Evolutionary conservation across 2,329 filamentous ascomycete genomes (phyloP).

Genomic region (Pseudogymnoascus sp.): DNA sequence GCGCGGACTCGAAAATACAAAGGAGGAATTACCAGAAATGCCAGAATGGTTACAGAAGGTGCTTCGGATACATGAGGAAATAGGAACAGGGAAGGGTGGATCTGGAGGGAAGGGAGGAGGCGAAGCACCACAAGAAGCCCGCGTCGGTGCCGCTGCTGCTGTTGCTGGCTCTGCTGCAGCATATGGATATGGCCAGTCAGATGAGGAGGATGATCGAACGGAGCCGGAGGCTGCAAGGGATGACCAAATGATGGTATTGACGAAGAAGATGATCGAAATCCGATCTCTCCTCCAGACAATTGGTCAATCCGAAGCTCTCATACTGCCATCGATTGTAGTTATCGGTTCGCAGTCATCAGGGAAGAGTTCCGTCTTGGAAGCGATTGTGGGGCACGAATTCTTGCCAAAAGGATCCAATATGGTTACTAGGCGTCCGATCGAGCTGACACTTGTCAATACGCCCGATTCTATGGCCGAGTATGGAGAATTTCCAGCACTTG

Average conservation of each 20-base stretch:
- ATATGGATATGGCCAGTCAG: slow-evolving; percentile 67
- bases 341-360: slow-evolving; percentile 97
- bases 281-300: slow-evolving; percentile 84
- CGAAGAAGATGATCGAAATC: slow-evolving; percentile 99
- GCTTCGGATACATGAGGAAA: slow-evolving; percentile 53
- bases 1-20: slow-evolving; percentile 76
- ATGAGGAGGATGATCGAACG: slow-evolving; percentile 56
- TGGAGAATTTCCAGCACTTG: slow-evolving; percentile 90
- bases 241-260: slow-evolving; percentile 99
- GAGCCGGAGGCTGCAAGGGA: slow-evolving; percentile 67
- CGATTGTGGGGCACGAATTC: slow-evolving; percentile 96
- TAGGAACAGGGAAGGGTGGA: slow-evolving; percentile 36
- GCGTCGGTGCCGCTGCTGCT: slow-evolving; percentile 52
- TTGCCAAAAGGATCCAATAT: slow-evolving; percentile 97
- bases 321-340: slow-evolving; percentile 94
- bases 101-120: slow-evolving; percentile 35
- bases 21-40: slow-evolving; percentile 59
- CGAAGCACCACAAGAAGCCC: slow-evolving; percentile 52
- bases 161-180: slow-evolving; percentile 67
- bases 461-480: slow-evolving; percentile 82
- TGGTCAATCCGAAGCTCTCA: slow-evolving; percentile 82
- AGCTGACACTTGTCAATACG: slow-evolving; percentile 92
- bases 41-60: slow-evolving; percentile 75
- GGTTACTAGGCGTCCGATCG: slow-evolving; percentile 93
- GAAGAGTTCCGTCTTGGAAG: slow-evolving; percentile 94